Conservation (phyloP, 305 asterid genomes). For the Caryopteris hybrid region DNA sequence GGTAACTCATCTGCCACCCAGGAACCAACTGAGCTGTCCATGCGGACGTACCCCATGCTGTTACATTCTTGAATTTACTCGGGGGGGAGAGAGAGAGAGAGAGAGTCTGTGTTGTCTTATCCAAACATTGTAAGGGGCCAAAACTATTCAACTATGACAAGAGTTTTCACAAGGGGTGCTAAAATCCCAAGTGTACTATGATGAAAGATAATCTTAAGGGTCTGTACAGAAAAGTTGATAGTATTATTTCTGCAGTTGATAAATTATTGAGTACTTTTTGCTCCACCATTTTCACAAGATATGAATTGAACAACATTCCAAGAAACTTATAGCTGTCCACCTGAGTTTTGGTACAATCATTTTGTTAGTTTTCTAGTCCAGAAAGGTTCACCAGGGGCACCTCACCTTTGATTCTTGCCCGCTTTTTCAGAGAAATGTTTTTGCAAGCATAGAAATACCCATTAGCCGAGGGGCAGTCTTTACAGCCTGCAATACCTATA, state of each 20-base stretch:
- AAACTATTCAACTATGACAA: not conserved
- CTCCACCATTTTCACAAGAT: not conserved
- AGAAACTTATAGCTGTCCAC: conserved; percentile 30
- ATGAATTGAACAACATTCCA: conserved; percentile 19
- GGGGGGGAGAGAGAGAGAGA: not conserved
- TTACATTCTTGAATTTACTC: too few species aligned
- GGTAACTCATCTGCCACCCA: too few species aligned
- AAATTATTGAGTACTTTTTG: not conserved
- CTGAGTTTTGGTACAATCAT: conserved; percentile 30
- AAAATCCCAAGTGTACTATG: not conserved
- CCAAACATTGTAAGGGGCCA: conserved; percentile 6
- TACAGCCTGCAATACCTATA: too few species aligned
- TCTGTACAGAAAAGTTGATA: not conserved
- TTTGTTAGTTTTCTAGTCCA: conserved; percentile 21
- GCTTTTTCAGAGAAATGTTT: not conserved
- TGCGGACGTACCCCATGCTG: too few species aligned
- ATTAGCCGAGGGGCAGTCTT: too few species aligned
- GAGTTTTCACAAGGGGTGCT: conserved; percentile 13
- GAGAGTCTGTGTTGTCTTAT: conserved; percentile 7
- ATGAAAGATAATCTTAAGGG: not conserved
- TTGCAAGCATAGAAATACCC: too few species aligned
- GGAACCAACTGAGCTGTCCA: too few species aligned
- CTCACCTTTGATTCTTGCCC: conserved; percentile 16
- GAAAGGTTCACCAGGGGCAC: conserved; percentile 17
- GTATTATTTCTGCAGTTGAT: too few species aligned